phyloP scores from a whole-genome alignment of 2,329 filamentous ascomycete species.

The Trichoderma atroviride region DNA sequence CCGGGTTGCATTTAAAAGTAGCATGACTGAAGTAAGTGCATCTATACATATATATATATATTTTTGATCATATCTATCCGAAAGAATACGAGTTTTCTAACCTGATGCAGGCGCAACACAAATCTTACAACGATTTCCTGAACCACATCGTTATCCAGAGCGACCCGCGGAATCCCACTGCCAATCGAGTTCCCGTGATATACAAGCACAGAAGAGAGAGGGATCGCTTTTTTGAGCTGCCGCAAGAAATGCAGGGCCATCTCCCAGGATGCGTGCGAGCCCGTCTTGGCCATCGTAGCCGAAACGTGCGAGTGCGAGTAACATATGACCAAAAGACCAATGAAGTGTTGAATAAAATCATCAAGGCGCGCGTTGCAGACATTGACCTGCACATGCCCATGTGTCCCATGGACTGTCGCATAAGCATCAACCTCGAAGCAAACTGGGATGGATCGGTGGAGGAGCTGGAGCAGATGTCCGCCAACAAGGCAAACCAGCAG shows the following conservation, averaged over 20 bases:
- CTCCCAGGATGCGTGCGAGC: conserved; percentile 67
- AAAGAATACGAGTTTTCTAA: conserved; percentile 29
- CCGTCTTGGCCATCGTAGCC: conserved; percentile 56
- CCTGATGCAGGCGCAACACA: conserved; percentile 69
- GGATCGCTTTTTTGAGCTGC: conserved; percentile 82
- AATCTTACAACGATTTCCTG: conserved; percentile 79
- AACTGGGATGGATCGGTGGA: conserved; percentile 72
- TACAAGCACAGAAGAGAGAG: conserved; percentile 83
- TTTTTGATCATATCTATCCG: background rate
- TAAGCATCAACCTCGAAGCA: conserved; percentile 95
- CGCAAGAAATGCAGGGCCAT: conserved; percentile 57
- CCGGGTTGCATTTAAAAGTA: conserved; percentile 75
- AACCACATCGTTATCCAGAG: conserved; percentile 69
- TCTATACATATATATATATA: no score
- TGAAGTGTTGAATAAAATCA: conserved; percentile 75
- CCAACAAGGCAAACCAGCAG: conserved; percentile 43
- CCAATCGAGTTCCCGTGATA: conserved; percentile 63
- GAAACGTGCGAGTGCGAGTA: conserved; percentile 56
- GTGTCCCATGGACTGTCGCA: conserved; percentile 81
- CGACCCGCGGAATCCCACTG: conserved; percentile 54
- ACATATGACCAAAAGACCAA: conserved; percentile 75
- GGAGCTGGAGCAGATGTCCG: conserved; percentile 51
- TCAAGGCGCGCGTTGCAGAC: conserved; percentile 87
- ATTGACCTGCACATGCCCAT: conserved; percentile 83
- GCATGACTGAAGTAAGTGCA: conserved; percentile 78